Conservation (phyloP, 2,329 filamentous ascomycete species). For the Aspergillus sp. region DNA sequence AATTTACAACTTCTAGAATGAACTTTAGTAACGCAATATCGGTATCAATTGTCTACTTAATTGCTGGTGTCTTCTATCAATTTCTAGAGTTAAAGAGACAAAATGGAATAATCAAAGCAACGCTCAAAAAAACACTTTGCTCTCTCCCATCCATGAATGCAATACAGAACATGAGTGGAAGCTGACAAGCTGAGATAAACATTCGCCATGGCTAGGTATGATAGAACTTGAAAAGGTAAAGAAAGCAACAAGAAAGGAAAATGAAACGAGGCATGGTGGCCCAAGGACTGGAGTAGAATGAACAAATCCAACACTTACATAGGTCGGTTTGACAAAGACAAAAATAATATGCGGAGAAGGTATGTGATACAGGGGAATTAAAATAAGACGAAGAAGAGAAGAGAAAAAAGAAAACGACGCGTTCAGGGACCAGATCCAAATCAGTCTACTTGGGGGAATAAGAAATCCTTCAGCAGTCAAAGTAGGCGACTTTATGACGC, state of each 20-base stretch:
- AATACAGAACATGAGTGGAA: constrained; percentile 3
- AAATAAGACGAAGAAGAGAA: neutral
- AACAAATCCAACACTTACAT: constrained; percentile 3
- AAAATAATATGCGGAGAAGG: constrained; percentile 1
- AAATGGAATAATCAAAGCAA: constrained; percentile 5
- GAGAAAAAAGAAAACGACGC: neutral
- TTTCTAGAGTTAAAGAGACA: neutral
- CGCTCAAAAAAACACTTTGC: constrained; percentile 10
- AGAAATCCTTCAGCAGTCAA: neutral
- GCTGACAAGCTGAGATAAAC: constrained; percentile 3
- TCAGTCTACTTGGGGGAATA: neutral
- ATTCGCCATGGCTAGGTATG: neutral
- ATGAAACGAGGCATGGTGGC: neutral
- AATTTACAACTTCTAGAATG: neutral
- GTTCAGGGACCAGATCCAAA: neutral
- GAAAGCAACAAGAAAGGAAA: constrained; percentile 3
- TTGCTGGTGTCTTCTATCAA: constrained; percentile 15
- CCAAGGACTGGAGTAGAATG: constrained; percentile 2
- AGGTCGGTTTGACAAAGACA: neutral
- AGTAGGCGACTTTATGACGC: neutral
- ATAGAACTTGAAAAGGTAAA: constrained; percentile 2
- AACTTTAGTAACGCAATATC: constrained; percentile 4
- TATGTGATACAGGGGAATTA: constrained; percentile 4
- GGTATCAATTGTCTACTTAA: constrained; percentile 19
- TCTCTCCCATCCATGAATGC: constrained; percentile 11